phyloP scores from a whole-genome alignment of 2,329 filamentous ascomycete genomes.

The Atkinsonella texensis region DNA sequence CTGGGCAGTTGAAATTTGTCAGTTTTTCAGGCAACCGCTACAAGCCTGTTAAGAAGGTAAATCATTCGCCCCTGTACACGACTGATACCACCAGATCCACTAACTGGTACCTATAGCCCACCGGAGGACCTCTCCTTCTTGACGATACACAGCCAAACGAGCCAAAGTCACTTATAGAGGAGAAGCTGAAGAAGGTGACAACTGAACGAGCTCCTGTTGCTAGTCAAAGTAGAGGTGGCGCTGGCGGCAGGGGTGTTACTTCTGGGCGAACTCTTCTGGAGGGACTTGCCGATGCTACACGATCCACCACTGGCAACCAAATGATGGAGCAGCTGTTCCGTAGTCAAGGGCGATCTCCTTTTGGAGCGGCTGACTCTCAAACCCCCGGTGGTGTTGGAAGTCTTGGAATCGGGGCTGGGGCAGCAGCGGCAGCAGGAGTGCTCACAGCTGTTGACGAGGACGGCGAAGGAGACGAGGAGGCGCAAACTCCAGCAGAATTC shows the following conservation, averaged over 20 bases:
- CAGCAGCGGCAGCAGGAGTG: constrained; percentile 65
- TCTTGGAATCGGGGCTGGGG: constrained; percentile 30
- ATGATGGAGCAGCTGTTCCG: constrained; percentile 32
- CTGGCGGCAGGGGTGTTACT: constrained; percentile 20
- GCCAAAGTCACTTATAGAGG: constrained; percentile 69
- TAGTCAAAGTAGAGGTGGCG: constrained; percentile 19
- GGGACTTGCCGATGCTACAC: constrained; percentile 20
- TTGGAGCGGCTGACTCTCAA: constrained; percentile 18
- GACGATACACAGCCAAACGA: constrained; percentile 72
- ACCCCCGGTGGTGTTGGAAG: constrained; percentile 32
- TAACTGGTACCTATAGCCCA: constrained; percentile 48
- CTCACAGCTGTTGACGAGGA: constrained; percentile 84
- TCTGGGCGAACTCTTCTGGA: constrained; percentile 22
- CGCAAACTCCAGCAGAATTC: constrained; percentile 57
- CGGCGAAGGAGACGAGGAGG: constrained; percentile 60
- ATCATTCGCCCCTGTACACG: constrained; percentile 13
- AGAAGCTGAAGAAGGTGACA: constrained; percentile 77
- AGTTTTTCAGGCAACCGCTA: constrained; percentile 85
- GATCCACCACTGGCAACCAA: constrained; percentile 19
- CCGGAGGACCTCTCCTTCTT: constrained; percentile 85
- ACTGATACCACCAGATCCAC: constrained; percentile 3
- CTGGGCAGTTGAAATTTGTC: constrained; percentile 87
- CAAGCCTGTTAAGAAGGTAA: constrained; percentile 78
- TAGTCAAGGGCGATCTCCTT: constrained; percentile 23
- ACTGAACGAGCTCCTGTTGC: constrained; percentile 50